A percentile compares a stretch with the other conserved stretches of the same genome.
Evolutionary conservation across 2,329 filamentous ascomycete species (phyloP).

Genomic region (Cercospora sp.): DNA sequence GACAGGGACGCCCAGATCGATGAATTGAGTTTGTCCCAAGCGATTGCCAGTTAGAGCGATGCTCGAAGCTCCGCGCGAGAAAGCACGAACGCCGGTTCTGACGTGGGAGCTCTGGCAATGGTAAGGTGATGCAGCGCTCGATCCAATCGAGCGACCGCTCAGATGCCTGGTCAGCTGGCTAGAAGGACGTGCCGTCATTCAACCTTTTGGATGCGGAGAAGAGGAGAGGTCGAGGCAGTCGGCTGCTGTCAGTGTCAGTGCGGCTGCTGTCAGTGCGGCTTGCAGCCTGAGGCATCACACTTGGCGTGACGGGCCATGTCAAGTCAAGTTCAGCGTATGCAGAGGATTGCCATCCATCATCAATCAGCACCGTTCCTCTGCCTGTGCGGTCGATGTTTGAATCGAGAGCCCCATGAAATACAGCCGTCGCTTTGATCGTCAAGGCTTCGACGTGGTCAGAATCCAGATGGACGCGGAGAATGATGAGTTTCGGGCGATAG

Average conservation of each 20-base stretch:
- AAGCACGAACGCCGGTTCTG: neutral
- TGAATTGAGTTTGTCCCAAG: neutral
- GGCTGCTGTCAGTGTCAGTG: neutral
- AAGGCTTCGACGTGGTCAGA: no score
- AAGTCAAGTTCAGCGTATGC: neutral
- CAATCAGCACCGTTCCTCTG: neutral
- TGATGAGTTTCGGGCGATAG: neutral
- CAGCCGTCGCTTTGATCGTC: no score
- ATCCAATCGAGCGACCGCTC: no score
- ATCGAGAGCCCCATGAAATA: no score
- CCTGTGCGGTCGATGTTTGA: neutral
- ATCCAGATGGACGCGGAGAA: neutral
- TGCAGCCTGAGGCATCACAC: neutral
- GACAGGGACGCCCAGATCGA: neutral
- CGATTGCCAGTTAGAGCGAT: neutral
- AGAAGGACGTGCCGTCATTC: neutral
- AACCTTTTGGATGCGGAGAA: neutral
- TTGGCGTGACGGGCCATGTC: neutral
- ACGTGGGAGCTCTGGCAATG: neutral
- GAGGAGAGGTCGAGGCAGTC: neutral
- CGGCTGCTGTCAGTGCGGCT: neutral
- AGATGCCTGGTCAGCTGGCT: neutral
- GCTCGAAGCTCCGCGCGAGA: neutral
- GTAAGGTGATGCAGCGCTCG: neutral
- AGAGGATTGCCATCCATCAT: neutral